Conservation (phyloP, 2,329 filamentous ascomycete species). For the Fusarium sarcochroum region DNA sequence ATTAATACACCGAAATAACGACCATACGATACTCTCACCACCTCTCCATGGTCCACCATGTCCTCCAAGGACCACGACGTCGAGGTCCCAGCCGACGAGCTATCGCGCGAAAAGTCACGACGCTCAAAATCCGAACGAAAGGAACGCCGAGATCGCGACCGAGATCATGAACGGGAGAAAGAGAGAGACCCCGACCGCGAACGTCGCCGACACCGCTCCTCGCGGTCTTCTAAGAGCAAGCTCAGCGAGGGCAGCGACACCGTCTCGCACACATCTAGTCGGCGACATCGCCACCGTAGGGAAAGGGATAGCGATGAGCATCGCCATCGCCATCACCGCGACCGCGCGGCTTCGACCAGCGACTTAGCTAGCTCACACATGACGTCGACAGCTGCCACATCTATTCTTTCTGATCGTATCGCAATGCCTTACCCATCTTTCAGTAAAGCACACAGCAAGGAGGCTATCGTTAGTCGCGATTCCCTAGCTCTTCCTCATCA, state of each 20-base stretch:
- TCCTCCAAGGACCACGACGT: slow-evolving; percentile 60
- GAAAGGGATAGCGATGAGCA: slow-evolving; percentile 54
- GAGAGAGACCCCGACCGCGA: slow-evolving; percentile 54
- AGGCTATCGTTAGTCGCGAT: slow-evolving; percentile 78
- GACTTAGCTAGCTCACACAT: slow-evolving; percentile 65
- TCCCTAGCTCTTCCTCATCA: slow-evolving; percentile 57
- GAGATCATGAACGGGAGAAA: slow-evolving; percentile 52
- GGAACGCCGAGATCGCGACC: slow-evolving; percentile 54
- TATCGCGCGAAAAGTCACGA: slow-evolving; percentile 56
- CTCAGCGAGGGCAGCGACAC: slow-evolving; percentile 58
- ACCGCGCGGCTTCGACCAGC: slow-evolving; percentile 57
- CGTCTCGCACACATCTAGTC: slow-evolving; percentile 56
- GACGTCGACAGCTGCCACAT: slow-evolving; percentile 53
- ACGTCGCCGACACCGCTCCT: slow-evolving; percentile 56
- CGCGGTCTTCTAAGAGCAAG: slow-evolving; percentile 60
- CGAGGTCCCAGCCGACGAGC: slow-evolving; percentile 55
- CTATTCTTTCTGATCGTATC: slow-evolving; percentile 57
- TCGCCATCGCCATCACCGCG: slow-evolving; percentile 47
- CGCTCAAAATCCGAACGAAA: slow-evolving; percentile 59
- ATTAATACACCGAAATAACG: slow-evolving; percentile 12
- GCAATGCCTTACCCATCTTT: slow-evolving; percentile 83
- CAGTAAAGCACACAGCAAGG: slow-evolving; percentile 93
- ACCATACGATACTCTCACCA: slow-evolving; percentile 18
- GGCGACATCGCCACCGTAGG: slow-evolving; percentile 51
- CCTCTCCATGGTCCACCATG: slow-evolving; percentile 54